Base-by-base conservation (phyloP, 371 early-diverging fungal genomes). In the Mucor ambiguus region DNA sequence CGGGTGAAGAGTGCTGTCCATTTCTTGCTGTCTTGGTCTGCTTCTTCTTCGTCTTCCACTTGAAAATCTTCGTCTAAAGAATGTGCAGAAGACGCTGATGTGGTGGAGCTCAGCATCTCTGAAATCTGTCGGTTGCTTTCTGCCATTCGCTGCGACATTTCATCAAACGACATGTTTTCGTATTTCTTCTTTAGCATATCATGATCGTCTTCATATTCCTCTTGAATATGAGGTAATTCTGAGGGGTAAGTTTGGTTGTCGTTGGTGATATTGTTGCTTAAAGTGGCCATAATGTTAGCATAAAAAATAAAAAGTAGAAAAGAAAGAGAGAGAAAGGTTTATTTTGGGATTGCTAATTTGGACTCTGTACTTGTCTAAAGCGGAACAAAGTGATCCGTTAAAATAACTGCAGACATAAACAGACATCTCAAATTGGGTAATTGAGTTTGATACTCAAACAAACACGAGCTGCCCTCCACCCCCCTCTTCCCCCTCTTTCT, bases 1-100 rank as follows among this genome's bases (percentile, higher is more conserved):
- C 85, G 76, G 22, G 79, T 69, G 62, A 92, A 85, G 6, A 89
- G 60, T 33, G 71, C 67, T 28, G 83, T 87, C 64, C 89, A 68
- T 41, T 82, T 84, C 48, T 55, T 77, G 66, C 84, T 84, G 37
- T 83, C 81, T 7, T 77, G 72, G 12, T 84, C 77, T 8, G 83
- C 69, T 22, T 70, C 29, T 10, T 37, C 56, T 71, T 69, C 16
- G 69, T 41, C 20, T 32, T 46, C n/a, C 2, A 18, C 44, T 41
- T 70, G 57, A 32, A 38, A 46, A 16, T 66, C 58, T 4, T 67
- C 68, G 32, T 70, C 64, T 7, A 48, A 20, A 22, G 62, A 37
- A 52, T 46, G 43, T 5, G 67, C 59, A 12, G 63, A 63, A 0
- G 63, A 29, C 4, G 37, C 58, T 0, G 69, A 44, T 20, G 30